Conservation (phyloP, 768 basidiomycete species). For the Leccinum incarnatum region DNA sequence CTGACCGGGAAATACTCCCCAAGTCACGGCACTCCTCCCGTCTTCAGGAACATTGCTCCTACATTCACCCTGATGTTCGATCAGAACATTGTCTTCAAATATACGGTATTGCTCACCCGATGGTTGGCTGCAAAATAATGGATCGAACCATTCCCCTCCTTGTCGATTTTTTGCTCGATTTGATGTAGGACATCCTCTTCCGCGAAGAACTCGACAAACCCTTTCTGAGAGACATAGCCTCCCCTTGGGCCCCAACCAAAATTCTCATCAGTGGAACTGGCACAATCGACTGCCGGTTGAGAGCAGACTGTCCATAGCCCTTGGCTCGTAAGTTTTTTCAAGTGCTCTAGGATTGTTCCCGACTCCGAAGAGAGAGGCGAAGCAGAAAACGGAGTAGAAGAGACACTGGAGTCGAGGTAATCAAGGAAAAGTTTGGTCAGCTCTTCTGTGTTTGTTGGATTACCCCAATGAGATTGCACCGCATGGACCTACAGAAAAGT, state of each 20-base stretch:
- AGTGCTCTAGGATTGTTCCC: constrained; percentile 67
- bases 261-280: constrained; percentile 65
- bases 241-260: constrained; percentile 93
- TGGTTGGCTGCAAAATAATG: constrained; percentile 85
- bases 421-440: constrained; percentile 77
- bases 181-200: constrained; percentile 52
- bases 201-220: constrained; percentile 96
- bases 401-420: constrained; percentile 70
- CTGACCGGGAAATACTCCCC: constrained; percentile 97
- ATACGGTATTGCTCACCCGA: constrained; percentile 43
- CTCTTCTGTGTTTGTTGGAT: constrained; percentile 57
- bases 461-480: constrained; percentile 72
- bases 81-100: background rate
- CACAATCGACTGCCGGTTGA: constrained; percentile 90
- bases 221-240: constrained; percentile 97
- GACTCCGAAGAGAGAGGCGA: constrained; percentile 83
- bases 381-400: constrained; percentile 86
- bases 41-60: constrained; percentile 75
- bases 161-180: constrained; percentile 57
- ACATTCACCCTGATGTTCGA: constrained; percentile 60
- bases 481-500: constrained; percentile 48
- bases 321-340: constrained; percentile 69
- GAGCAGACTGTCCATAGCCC: constrained; percentile 98
- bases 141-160: constrained; percentile 60
- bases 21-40: constrained; percentile 92